Conservation (phyloP, 768 basidiomycete species). For the Serendipita sp. region DNA sequence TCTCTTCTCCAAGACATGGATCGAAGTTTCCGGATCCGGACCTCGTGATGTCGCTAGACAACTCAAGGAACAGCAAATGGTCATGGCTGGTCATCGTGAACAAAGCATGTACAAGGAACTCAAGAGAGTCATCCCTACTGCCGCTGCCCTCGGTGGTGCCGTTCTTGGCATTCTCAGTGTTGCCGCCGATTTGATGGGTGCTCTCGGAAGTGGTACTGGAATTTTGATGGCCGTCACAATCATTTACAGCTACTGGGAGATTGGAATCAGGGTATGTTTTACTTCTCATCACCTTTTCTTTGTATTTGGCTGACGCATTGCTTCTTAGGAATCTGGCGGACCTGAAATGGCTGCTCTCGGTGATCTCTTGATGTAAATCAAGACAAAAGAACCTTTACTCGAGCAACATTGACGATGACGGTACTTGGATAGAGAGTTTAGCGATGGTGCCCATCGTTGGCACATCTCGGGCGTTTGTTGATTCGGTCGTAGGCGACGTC, state of each 20-base stretch:
- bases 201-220: conserved; percentile 89
- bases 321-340: conserved; percentile 50
- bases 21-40: conserved; percentile 92
- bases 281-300: neutral
- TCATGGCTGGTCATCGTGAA: conserved; percentile 72
- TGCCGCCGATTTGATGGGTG: conserved; percentile 86
- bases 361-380: conserved; percentile 35
- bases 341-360: conserved; percentile 71
- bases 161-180: conserved; percentile 86
- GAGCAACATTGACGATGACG: too few species aligned
- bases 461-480: neutral
- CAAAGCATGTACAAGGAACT: conserved; percentile 99
- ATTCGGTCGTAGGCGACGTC: neutral
- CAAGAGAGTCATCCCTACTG: conserved; percentile 94
- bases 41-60: conserved; percentile 95
- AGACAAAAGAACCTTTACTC: too few species aligned
- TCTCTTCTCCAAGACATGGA: conserved; percentile 99
- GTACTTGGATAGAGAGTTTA: too few species aligned
- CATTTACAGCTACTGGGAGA: conserved; percentile 96
- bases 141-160: conserved; percentile 95
- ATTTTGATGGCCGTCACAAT: conserved; percentile 97
- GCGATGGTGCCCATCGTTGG: neutral
- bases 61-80: conserved; percentile 97
- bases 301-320: neutral
- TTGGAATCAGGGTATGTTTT: conserved; percentile 52